Evolutionary conservation across 352 stramenopile genomes (phyloP).

Genomic region (Phytophthora palmivora): DNA sequence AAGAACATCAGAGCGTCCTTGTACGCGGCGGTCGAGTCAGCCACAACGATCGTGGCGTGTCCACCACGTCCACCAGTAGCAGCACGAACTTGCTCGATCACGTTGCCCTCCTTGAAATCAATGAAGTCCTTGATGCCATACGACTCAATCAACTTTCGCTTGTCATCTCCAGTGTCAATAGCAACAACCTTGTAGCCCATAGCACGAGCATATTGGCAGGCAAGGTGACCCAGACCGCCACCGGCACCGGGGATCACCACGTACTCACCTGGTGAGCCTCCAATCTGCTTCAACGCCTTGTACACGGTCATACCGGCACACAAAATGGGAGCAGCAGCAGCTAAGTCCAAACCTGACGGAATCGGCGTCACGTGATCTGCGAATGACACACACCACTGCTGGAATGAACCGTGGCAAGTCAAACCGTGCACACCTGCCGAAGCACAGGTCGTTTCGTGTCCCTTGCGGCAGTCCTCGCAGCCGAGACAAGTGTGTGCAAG

Average conservation of each 20-base stretch:
- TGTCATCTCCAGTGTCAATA: constrained; percentile 65
- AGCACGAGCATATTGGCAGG: constrained; percentile 70
- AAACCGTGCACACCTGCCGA: constrained; percentile 38
- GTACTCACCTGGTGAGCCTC: constrained; percentile 40
- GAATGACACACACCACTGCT: constrained; percentile 72
- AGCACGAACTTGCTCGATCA: constrained; percentile 44
- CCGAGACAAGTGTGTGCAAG: constrained; percentile 50
- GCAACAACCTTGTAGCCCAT: constrained; percentile 77
- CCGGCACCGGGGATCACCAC: constrained; percentile 69
- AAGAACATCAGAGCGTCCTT: constrained; percentile 63
- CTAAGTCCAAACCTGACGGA: constrained; percentile 50
- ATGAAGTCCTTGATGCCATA: constrained; percentile 82
- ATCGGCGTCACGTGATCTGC: constrained; percentile 74
- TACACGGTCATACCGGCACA: constrained; percentile 89
- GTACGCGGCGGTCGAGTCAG: constrained; percentile 67
- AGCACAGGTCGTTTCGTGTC: constrained; percentile 45
- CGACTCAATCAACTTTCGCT: constrained; percentile 58
- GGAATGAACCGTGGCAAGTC: constrained; percentile 52
- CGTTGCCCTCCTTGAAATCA: constrained; percentile 59
- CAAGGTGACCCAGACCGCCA: constrained; percentile 80
- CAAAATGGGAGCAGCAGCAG: constrained; percentile 67
- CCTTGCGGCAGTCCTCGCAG: constrained; percentile 59
- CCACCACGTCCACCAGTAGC: constrained; percentile 48
- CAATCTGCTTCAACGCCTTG: constrained; percentile 70
- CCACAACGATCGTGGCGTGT: constrained; percentile 69